These are phyloP conservation scores for Fusarium nodosum DNA, from an alignment of 2,329 filamentous ascomycete genomes.

Conservation along the genomic window DNA sequence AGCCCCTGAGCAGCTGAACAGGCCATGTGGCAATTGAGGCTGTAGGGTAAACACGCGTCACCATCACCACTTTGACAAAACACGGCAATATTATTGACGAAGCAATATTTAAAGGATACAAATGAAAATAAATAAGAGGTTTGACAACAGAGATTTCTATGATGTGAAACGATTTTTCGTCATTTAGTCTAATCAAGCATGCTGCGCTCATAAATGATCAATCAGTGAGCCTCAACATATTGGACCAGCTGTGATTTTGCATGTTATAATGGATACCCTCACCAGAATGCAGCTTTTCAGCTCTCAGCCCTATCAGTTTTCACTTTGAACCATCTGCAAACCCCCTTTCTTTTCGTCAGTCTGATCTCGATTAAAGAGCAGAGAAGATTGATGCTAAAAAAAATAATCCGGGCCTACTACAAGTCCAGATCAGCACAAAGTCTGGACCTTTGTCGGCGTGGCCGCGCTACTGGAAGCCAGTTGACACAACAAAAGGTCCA, in stretches of 20 bases:
- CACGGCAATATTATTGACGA: too few relatives aligned
- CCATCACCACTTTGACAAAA: too few relatives aligned
- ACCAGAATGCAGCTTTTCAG: not conserved
- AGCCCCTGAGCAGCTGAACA: not conserved
- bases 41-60: not conserved
- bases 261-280: too few relatives aligned
- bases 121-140: too few relatives aligned
- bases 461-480: slow-evolving; percentile 10
- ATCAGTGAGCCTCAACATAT: too few relatives aligned
- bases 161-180: fast-evolving
- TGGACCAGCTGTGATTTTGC: too few relatives aligned
- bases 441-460: slow-evolving; percentile 10
- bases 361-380: not conserved
- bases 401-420: not conserved
- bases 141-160: too few relatives aligned
- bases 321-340: not conserved
- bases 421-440: not conserved
- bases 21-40: not conserved
- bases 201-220: too few relatives aligned
- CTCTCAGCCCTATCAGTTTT: slow-evolving; percentile 26
- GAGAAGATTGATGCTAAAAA: not conserved
- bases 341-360: not conserved
- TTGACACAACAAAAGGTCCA: not conserved
- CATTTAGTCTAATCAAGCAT: too few relatives aligned
- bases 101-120: too few relatives aligned